Base-by-base conservation (phyloP, 2,329 filamentous ascomycete genomes). In the Cercospora zeae-maydis region DNA sequence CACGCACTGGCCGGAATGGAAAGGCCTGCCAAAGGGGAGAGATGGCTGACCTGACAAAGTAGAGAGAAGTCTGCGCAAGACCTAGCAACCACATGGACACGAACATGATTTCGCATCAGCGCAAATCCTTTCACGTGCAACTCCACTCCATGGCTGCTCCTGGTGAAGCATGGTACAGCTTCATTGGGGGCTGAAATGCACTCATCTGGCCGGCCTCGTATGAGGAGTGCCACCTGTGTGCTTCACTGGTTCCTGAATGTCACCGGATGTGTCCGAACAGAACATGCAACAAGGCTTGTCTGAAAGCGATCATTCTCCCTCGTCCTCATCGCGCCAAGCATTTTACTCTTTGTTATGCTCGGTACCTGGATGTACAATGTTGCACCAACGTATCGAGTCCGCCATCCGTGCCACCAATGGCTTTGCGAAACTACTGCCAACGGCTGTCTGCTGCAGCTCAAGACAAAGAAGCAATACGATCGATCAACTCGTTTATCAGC, bases 211-310 rank as follows among this genome's bases (percentile, higher is more conserved):
- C 34, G 27, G 19, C 11, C 49, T 34, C 27, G n/a, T 19, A 33
- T 53, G 49, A 13, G 11, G 13, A 53, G 42, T 49, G 27, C 30
- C n/a, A 34, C 49, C 49, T 33, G 49, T 27, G n/a, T 53, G 49
- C 49, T 53, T 34, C 31, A 34, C 27, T 34, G 49, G 49, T 53
- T 21, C 49, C 49, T 53, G 49, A 14, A 21, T 31, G 27, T 16
- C 49, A 21, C 49, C 49, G 49, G 49, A 53, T 53, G 49, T 33
- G 49, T 53, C 49, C 49, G 49, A 34, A 14, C 49, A 53, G 16
- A 34, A 21, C 31, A 33, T 53, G 27, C 49, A 53, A 16, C 49
- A 31, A 53, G 49, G 31, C 49, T 34, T 53, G 30, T 31, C 31
- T 53, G 27, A 34, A 21, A 53, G 27, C 9, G 7, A 34, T 7